Conservation (phyloP, 331 rosid genomes). For the Arachis monticola region DNA sequence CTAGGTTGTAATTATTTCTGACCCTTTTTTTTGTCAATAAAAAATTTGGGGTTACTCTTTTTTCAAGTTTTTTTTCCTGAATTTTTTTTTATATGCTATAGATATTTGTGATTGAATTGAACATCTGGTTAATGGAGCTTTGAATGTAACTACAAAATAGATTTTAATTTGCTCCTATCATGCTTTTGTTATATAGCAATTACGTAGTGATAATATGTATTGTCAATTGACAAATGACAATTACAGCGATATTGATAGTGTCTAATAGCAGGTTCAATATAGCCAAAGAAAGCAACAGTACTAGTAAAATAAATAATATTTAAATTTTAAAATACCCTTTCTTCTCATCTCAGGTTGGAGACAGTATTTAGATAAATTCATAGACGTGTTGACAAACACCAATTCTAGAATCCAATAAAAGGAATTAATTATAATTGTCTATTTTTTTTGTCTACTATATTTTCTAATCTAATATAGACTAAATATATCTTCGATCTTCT, state of each 20-base stretch:
- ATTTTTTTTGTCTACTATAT: too few relatives aligned
- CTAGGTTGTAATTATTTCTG: neutral
- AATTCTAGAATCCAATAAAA: too few relatives aligned
- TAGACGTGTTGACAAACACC: too few relatives aligned
- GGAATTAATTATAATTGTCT: too few relatives aligned
- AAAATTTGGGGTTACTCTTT: neutral
- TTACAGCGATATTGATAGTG: neutral
- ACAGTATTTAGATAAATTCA: too few relatives aligned
- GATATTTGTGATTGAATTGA: neutral
- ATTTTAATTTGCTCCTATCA: neutral
- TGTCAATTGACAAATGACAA: neutral
- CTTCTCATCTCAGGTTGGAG: too few relatives aligned
- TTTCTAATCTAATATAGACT: too few relatives aligned
- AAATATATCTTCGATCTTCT: too few relatives aligned
- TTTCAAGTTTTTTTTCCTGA: neutral
- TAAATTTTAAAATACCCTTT: too few relatives aligned
- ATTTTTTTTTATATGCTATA: neutral
- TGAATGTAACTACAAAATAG: conserved; percentile 36
- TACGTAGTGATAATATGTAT: neutral
- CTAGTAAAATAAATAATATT: neutral
- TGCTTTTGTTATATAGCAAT: neutral
- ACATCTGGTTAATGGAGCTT: conserved; percentile 31
- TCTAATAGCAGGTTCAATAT: neutral
- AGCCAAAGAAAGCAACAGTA: neutral
- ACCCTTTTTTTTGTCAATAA: neutral